Percentiles rank a stretch among this genome's conserved stretches.
These are phyloP conservation scores for Oxyria digyna DNA, from an alignment of 148 eudicot genomes.

Conservation along the genomic window DNA sequence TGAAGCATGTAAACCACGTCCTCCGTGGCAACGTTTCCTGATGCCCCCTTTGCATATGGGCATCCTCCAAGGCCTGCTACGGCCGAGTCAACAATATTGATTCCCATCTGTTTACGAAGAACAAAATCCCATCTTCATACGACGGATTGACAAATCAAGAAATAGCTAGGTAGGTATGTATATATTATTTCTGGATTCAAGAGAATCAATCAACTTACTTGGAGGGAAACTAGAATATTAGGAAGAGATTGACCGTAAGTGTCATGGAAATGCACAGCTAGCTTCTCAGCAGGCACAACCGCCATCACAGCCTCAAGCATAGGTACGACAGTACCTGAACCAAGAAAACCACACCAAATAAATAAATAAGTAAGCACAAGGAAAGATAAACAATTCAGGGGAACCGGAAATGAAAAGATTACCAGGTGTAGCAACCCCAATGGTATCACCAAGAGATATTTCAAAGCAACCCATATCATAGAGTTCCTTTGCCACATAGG, in stretches of 20 bases:
- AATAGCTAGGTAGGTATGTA: no score
- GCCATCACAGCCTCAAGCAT: conserved; percentile 62
- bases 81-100: conserved; percentile 43
- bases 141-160: no score
- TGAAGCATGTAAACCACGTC: conserved; percentile 72
- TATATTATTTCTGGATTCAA: no score
- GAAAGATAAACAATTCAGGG: not conserved
- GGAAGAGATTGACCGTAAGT: conserved; percentile 70
- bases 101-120: conserved; percentile 42
- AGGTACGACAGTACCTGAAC: conserved; percentile 45
- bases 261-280: conserved; percentile 70
- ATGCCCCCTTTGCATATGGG: conserved; percentile 71
- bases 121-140: not conserved
- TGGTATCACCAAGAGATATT: conserved; percentile 88
- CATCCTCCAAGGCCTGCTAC: conserved; percentile 68
- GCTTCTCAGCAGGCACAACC: conserved; percentile 42
- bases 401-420: conserved; percentile 7
- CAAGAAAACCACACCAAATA: conserved; percentile 7
- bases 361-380: not conserved
- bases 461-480: conserved; percentile 93
- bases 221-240: conserved; percentile 53
- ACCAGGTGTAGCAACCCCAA: conserved; percentile 91
- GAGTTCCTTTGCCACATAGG: conserved; percentile 85
- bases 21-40: conserved; percentile 67
- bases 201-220: conserved; percentile 45